phyloP scores from a whole-genome alignment of 2,329 filamentous ascomycete species.

The Cladosporium sp. region DNA sequence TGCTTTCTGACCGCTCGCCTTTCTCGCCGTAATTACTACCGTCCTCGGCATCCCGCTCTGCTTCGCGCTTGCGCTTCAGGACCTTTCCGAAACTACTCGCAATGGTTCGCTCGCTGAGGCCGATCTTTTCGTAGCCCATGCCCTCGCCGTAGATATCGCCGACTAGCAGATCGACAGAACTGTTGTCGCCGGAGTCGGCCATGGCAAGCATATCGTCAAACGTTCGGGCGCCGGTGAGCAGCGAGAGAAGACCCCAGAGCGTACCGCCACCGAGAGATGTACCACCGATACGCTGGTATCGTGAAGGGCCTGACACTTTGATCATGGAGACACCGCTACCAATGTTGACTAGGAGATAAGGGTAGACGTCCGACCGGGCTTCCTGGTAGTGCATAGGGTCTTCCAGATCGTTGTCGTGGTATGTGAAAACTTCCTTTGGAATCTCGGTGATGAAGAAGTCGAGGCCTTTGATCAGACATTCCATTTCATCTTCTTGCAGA shows the following conservation, averaged over 20 bases:
- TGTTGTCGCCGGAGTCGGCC: slow-evolving; percentile 87
- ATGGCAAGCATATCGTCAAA: slow-evolving; percentile 97
- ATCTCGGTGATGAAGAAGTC: slow-evolving; percentile 99
- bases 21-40: slow-evolving; percentile 50
- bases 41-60: slow-evolving; percentile 74
- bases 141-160: slow-evolving; percentile 98
- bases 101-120: slow-evolving; percentile 90
- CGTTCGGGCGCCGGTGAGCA: slow-evolving; percentile 88
- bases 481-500: slow-evolving; percentile 94
- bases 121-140: slow-evolving; percentile 92
- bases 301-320: slow-evolving; percentile 84
- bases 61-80: slow-evolving; percentile 83
- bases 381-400: slow-evolving; percentile 80
- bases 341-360: slow-evolving; percentile 96
- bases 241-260: slow-evolving; percentile 87
- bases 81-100: slow-evolving; percentile 97
- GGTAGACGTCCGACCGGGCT: slow-evolving; percentile 78
- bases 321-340: slow-evolving; percentile 96
- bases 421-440: slow-evolving; percentile 93
- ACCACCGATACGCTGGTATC: slow-evolving; percentile 87
- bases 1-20: slow-evolving; percentile 26
- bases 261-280: slow-evolving; percentile 96
- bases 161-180: slow-evolving; percentile 90
- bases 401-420: slow-evolving; percentile 69
- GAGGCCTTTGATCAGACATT: slow-evolving; percentile 86